Base-by-base conservation (phyloP, 805 yeast species). In the Danielozyma ontarioensis region DNA sequence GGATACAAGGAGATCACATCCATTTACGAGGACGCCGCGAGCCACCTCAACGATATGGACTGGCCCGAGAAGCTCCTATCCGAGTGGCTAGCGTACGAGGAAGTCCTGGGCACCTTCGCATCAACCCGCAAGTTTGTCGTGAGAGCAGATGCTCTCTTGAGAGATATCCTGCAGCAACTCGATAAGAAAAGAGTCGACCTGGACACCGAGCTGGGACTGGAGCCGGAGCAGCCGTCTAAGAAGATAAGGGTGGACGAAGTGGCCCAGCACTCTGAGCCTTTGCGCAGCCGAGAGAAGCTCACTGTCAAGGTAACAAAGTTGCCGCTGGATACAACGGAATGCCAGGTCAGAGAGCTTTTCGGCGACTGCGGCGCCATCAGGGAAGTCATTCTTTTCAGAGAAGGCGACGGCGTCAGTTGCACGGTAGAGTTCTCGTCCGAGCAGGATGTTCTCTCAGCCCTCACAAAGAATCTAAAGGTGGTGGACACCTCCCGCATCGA, bases 361-460 rank as follows among this genome's bases (percentile, higher is more conserved):
- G 38, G 53, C 25, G 82, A 75, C 17, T 84, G 89, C 55, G 94
- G 93, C 1, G 48, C 40, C 0, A 66, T 79, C 3, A 47, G 55
- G 22, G 65, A 65, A 13, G 42, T 75, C 1, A 54, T 50, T 0
- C 27, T 57, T 1, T 29, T 46, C 13, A 29, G 32, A 2, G 34
- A 29, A 3, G n/a, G 46, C 34, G 1, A 39, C 36, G 3, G 34
- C 36, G 1, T 38, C 56, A 2, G 48, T 61, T 25, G 87, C 86
- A 61, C 71, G n/a, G 47, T 85, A 2, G 94, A 83, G 44, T 78
- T 83, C 42, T 37, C 62, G 0, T 50, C 48, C 2, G 70, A 71
- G 32, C 55, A 57, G 6, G 76, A 65, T 21, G 69, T 79, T 1
- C 53, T 76, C 2, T 55, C 80, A 3, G 84, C 87, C 0, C 53